These are phyloP conservation scores for Jatropha curcas DNA, from an alignment of 345 rosid species.

Conservation along the genomic window DNA sequence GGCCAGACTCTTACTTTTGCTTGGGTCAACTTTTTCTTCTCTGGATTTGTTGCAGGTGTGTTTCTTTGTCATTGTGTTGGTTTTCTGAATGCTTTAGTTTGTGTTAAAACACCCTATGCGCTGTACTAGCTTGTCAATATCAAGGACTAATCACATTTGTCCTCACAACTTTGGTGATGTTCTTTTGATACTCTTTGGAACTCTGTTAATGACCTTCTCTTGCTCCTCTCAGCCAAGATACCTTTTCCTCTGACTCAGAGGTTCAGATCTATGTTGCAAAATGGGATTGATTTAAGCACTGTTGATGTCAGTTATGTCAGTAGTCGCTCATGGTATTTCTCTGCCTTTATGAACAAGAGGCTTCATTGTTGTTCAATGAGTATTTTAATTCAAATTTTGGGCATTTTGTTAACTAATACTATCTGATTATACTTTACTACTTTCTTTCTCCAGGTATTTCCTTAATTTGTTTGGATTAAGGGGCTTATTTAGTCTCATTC, in stretches of 20 bases:
- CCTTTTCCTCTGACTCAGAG: slow-evolving; percentile 97
- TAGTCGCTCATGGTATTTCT: slow-evolving; percentile 89
- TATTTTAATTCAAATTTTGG: not conserved
- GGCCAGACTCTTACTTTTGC: slow-evolving; percentile 95
- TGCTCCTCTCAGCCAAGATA: slow-evolving; percentile 70
- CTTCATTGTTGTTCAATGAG: not conserved
- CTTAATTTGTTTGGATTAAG: slow-evolving; percentile 96
- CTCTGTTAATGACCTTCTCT: slow-evolving; percentile 14
- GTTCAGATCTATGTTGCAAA: slow-evolving; percentile 97
- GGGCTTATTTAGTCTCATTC: slow-evolving; percentile 94
- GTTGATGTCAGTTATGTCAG: slow-evolving; percentile 99
- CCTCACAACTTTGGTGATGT: not conserved
- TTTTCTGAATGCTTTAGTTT: not conserved
- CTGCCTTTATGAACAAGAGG: not conserved
- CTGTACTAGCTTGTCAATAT: not conserved
- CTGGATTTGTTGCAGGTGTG: slow-evolving; percentile 98
- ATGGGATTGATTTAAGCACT: slow-evolving; percentile 98
- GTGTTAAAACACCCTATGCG: not conserved
- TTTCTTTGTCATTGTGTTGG: not conserved
- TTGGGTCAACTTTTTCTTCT: slow-evolving; percentile 99
- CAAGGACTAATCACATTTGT: not conserved
- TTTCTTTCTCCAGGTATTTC: slow-evolving; percentile 63
- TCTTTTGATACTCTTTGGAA: not conserved
- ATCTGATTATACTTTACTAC: slow-evolving; percentile 11
- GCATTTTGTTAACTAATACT: slow-evolving; percentile 7